Conservation (phyloP, 331 rosid genomes). For the Saraca asoca region DNA sequence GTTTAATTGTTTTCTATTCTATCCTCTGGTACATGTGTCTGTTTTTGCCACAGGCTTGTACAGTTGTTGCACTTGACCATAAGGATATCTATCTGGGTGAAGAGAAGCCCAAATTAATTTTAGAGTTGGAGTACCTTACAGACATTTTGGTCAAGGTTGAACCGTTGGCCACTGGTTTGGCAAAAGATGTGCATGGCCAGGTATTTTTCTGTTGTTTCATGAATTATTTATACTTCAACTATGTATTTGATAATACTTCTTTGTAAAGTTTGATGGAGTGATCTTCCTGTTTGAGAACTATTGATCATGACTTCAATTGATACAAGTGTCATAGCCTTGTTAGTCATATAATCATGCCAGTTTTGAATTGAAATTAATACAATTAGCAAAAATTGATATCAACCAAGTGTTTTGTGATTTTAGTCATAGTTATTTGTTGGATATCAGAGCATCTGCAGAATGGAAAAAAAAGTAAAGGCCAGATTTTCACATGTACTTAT, state of each 20-base stretch:
- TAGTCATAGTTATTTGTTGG: not conserved
- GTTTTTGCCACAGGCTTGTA: conserved; percentile 61
- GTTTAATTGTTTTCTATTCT: conserved; percentile 1
- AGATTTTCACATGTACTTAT: not conserved
- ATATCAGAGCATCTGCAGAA: not conserved
- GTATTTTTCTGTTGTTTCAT: conserved; percentile 41
- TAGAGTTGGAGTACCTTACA: conserved; percentile 84
- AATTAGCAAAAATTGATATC: not conserved
- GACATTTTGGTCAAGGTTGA: conserved; percentile 72
- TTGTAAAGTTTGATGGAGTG: not conserved
- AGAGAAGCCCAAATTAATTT: conserved; percentile 57
- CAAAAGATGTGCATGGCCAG: conserved; percentile 98
- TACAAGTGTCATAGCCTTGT: too few species aligned
- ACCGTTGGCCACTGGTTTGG: conserved; percentile 90
- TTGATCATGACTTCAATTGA: too few species aligned
- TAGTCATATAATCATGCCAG: too few species aligned
- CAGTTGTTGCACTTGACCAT: conserved; percentile 76
- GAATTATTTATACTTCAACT: conserved; percentile 15
- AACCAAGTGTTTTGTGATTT: not conserved
- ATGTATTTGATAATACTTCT: not conserved
- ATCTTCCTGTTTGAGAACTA: too few species aligned
- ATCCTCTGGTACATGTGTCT: conserved; percentile 20
- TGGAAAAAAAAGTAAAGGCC: not conserved
- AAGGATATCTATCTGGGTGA: conserved; percentile 64
- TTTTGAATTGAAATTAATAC: too few species aligned